Evolutionary conservation across 2,329 filamentous ascomycete genomes (phyloP).

Genomic region (Didymella sp.): DNA sequence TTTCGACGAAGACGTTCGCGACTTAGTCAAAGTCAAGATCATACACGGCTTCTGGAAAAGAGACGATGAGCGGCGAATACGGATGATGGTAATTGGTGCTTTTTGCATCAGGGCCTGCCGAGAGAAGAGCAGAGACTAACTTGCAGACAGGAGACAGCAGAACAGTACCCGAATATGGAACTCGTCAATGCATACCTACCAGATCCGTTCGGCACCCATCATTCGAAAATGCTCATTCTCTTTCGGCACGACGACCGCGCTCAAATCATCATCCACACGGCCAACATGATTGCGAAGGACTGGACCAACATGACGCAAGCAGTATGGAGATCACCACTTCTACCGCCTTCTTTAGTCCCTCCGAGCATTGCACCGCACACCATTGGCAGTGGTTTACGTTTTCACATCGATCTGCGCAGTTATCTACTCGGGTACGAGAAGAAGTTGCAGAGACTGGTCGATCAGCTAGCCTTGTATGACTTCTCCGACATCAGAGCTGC

Average conservation of each 20-base stretch:
- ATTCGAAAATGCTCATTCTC: slow-evolving; percentile 84
- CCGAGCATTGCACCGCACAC: slow-evolving; percentile 5
- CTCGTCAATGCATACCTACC: slow-evolving; percentile 80
- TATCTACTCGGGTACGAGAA: slow-evolving; percentile 76
- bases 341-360: slow-evolving; percentile 57
- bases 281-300: slow-evolving; percentile 88
- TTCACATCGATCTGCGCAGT: slow-evolving; percentile 76
- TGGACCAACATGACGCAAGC: slow-evolving; percentile 90
- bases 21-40: slow-evolving; percentile 63
- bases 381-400: slow-evolving; percentile 70
- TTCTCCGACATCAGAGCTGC: slow-evolving; percentile 73
- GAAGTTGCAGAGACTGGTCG: slow-evolving; percentile 62
- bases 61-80: slow-evolving; percentile 66
- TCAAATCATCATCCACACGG: slow-evolving; percentile 84
- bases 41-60: slow-evolving; percentile 72
- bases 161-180: slow-evolving; percentile 69
- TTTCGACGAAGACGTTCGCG: slow-evolving; percentile 64
- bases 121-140: slow-evolving; percentile 10
- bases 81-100: slow-evolving; percentile 59
- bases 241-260: slow-evolving; percentile 77
- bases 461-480: slow-evolving; percentile 68
- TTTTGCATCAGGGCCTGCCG: not conserved
- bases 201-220: slow-evolving; percentile 85
- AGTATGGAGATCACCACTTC: slow-evolving; percentile 76
- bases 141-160: slow-evolving; percentile 63